Base-by-base conservation (phyloP, 2,329 filamentous ascomycete species). In the Didymella keratinophila region DNA sequence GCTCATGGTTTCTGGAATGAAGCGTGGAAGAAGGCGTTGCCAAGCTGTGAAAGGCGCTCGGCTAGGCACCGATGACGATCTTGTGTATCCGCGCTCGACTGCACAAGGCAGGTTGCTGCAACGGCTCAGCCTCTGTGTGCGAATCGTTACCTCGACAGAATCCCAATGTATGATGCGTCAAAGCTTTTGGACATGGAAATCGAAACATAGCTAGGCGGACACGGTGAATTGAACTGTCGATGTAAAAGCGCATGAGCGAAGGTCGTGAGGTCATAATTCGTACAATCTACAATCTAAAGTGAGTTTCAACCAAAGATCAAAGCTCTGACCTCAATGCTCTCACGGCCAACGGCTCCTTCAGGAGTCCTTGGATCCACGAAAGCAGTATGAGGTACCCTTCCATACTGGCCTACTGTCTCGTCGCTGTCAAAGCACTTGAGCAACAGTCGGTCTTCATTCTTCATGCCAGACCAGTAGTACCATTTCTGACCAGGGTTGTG, bases 301-400 rank as follows among this genome's bases (percentile, higher is more conserved):
- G 53, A 49, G 30, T 44, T 49, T 25, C 45, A 58, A 41, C 89
- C 90, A 82, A 97, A 96, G 0, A 97, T 90, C 75, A 97, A 81
- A 34, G 91, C 88, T 67, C 93, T 84, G 16, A 97, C 90, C 77
- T 97, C 93, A 73, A 97, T 96, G 73, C 92, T 96, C 81, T 96
- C 91, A 64, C 93, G 84, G 0, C 85, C 85, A 63, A 87, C 86
- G 4, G 90, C 91, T 44, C 88, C 89, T 18, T 82, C 78, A 2
- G 87, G 85, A 1, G 90, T 92, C 59, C 88, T 81, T 2, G 90
- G 89, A 73, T 97, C 90, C 37, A 83, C 80, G 77, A 97, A 97
- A 0, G 77, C 76, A 14, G 76, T 56, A 85, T 87, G 36, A 68
- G 80, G 82, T 60, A 83, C 81, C 30, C 80, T 72, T 23, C 79